A percentile compares a stretch with the other conserved stretches of the same genome.
Conservation (phyloP, 441 rosid genomes). For the Manihot esculenta region DNA sequence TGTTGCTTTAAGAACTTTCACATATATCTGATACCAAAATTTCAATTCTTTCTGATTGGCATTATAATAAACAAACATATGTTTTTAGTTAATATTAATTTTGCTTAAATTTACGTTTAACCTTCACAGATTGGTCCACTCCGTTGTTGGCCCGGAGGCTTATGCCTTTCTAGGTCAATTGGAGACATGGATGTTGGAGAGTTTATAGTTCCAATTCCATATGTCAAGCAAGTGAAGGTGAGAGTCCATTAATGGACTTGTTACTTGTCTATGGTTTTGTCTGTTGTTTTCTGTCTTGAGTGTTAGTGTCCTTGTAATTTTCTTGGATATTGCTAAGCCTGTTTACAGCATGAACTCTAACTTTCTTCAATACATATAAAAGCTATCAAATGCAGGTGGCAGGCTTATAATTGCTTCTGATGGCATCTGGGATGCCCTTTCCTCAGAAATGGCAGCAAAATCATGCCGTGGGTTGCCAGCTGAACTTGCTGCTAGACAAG, state of each 20-base stretch:
- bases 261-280: not conserved
- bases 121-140: constrained; percentile 71
- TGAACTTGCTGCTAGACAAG: constrained; percentile 85
- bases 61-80: not conserved
- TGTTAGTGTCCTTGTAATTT: constrained; percentile 2
- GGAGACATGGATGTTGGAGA: constrained; percentile 98
- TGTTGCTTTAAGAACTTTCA: constrained; percentile 8
- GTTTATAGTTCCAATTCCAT: constrained; percentile 84
- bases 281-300: not conserved
- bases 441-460: constrained; percentile 71
- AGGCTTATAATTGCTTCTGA: constrained; percentile 90
- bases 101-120: constrained; percentile 7
- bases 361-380: constrained; percentile 16
- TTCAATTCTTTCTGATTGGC: not conserved
- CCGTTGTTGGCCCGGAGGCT: constrained; percentile 94
- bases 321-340: not conserved
- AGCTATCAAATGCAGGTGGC: constrained; percentile 83
- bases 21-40: not conserved
- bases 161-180: constrained; percentile 91
- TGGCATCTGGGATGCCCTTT: constrained; percentile 88
- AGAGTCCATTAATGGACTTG: not conserved
- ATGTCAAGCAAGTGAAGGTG: constrained; percentile 95
- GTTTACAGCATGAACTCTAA: constrained; percentile 17
- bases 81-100: not conserved
- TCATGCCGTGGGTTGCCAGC: constrained; percentile 78